Evolutionary conservation across 2,329 filamentous ascomycete genomes (phyloP).

Genomic region (Trichoderma oligosporum): DNA sequence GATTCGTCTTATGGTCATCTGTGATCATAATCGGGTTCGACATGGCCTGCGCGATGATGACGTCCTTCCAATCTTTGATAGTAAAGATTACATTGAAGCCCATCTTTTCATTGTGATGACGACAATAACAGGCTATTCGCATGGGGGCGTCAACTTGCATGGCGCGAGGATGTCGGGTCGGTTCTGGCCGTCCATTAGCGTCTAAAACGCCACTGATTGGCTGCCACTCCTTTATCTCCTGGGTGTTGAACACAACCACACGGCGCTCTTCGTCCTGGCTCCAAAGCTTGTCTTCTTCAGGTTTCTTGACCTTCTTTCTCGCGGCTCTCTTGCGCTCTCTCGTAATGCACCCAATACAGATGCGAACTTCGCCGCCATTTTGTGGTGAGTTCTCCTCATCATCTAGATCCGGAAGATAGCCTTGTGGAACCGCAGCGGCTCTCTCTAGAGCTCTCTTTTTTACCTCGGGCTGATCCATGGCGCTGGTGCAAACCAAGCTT

Average conservation of each 20-base stretch:
- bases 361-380: slow-evolving; percentile 90
- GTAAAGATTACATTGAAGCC: slow-evolving; percentile 95
- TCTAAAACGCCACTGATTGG: slow-evolving; percentile 52
- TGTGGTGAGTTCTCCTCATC: slow-evolving; percentile 69
- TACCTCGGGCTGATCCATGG: slow-evolving; percentile 71
- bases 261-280: slow-evolving; percentile 73
- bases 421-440: slow-evolving; percentile 41
- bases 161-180: slow-evolving; percentile 52
- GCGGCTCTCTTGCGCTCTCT: slow-evolving; percentile 87
- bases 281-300: slow-evolving; percentile 88
- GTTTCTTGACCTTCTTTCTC: slow-evolving; percentile 88
- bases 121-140: slow-evolving; percentile 95
- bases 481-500: slow-evolving; percentile 85
- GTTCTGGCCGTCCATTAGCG: slow-evolving; percentile 41
- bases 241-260: slow-evolving; percentile 87
- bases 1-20: slow-evolving; percentile 91
- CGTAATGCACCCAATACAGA: slow-evolving; percentile 86
- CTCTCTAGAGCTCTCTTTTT: slow-evolving; percentile 63
- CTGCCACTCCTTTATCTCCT: slow-evolving; percentile 81
- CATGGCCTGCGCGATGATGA: slow-evolving; percentile 77
- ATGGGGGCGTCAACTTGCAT: slow-evolving; percentile 83
- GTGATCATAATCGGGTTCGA: slow-evolving; percentile 93
- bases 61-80: slow-evolving; percentile 74
- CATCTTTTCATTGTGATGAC: slow-evolving; percentile 88
- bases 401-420: slow-evolving; percentile 38